Conservation (phyloP, 106 monocot species). For the Amphibolis antarctica region DNA sequence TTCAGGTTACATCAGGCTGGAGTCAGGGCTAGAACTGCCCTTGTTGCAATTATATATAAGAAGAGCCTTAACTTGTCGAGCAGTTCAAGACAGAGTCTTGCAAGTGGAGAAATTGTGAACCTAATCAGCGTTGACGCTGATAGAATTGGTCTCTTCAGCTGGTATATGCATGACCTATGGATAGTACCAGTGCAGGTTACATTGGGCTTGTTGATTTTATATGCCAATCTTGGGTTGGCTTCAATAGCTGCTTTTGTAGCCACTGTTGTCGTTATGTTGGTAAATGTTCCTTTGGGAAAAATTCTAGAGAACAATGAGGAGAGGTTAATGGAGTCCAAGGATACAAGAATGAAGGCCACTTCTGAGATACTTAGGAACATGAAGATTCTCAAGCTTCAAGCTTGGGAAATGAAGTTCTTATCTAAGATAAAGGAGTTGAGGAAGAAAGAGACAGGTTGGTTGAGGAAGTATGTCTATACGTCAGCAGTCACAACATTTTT, state of each 20-base stretch:
- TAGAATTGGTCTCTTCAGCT: slow-evolving; percentile 48
- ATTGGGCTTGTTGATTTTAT: slow-evolving; percentile 54
- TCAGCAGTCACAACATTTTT: slow-evolving; percentile 36
- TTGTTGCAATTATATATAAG: slow-evolving; percentile 63
- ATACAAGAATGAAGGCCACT: slow-evolving; percentile 76
- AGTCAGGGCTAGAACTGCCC: slow-evolving; percentile 34
- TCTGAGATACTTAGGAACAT: slow-evolving; percentile 82
- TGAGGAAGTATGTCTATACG: slow-evolving; percentile 61
- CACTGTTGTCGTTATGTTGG: slow-evolving; percentile 51
- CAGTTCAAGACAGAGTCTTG: slow-evolving; percentile 48
- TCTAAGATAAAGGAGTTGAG: slow-evolving; percentile 55
- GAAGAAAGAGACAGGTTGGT: slow-evolving; percentile 53
- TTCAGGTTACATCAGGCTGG: slow-evolving; percentile 61
- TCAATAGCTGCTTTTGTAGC: slow-evolving; percentile 61
- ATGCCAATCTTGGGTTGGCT: slow-evolving; percentile 56
- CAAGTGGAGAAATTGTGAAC: slow-evolving; percentile 78
- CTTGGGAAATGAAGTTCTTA: slow-evolving; percentile 95
- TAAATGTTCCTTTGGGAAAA: slow-evolving; percentile 51
- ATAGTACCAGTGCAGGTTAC: slow-evolving; percentile 65
- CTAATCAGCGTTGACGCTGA: slow-evolving; percentile 81
- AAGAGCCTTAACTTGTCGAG: slow-evolving; percentile 65
- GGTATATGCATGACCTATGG: slow-evolving; percentile 87
- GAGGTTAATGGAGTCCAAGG: slow-evolving; percentile 82
- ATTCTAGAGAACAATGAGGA: slow-evolving; percentile 65
- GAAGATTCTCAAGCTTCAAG: slow-evolving; percentile 92